Evolutionary conservation across 345 rosid species (phyloP), one percentile per base, ranked within the genome.

Genomic region (Salix suchowensis): DNA sequence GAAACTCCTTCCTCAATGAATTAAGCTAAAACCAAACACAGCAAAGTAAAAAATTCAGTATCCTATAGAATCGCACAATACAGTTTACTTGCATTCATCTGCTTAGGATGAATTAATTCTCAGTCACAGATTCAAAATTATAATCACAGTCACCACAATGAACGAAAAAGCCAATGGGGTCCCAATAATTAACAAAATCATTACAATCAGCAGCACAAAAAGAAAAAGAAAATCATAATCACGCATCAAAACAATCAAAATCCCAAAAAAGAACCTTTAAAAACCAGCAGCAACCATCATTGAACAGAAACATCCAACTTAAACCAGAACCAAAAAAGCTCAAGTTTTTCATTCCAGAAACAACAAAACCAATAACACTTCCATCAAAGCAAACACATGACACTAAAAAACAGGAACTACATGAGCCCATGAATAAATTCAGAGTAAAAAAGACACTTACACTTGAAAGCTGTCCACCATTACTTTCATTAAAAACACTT

Each of bases 21-120:
- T 82, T 66, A 82, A 84, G 76, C 95, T 94, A 88, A 77, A 77
- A 85, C 66, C 76, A 76, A 80, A 81, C 72, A 54, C 65, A 52
- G 55, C 77, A 54, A 37, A 60, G 48, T 34, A 32, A 67, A 68
- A 76, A 72, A 78, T 23, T 32, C 71, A 54, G 15, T 37, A 74
- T 21, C 13, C 10, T 11, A 74, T 18, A 74, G 52, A 71, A n/a
- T 67, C 26, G 28, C 52, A 67, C n/a, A 5, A 24, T 72, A 37
- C 50, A 64, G 67, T 54, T 21, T 62, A 74, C 52, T 50, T 48
- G 50, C 8, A 16, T 24, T 65, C 71, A 60, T 60, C 52, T 10
- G 55, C 67, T 67, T 36, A 12, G 24, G 54, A 69, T 10, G 24
- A 62, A 61, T 6, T 19, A 50, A 72, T 26, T 61, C 74, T 12